phyloP scores from a whole-genome alignment of 2,329 filamentous ascomycete genomes.

The Rhynchosporium agropyri region DNA sequence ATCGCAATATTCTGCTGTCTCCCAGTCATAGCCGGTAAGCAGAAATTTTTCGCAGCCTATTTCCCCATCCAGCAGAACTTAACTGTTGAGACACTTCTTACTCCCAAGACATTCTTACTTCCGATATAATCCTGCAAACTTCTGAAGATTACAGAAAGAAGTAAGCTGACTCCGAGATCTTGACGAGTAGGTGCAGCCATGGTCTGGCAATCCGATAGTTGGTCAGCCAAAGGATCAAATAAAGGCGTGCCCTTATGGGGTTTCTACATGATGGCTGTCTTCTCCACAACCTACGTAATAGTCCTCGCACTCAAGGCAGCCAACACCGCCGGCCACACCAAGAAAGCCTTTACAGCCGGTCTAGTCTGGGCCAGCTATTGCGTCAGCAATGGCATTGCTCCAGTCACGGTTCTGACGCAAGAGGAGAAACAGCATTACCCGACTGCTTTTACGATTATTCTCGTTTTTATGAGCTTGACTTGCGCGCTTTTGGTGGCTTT shows the following conservation, averaged over 20 bases:
- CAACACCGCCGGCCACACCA: conserved; percentile 49
- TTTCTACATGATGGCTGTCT: conserved; percentile 43
- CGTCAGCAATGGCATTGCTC: conserved; percentile 43
- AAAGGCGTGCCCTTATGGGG: conserved; percentile 30
- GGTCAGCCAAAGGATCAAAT: neutral
- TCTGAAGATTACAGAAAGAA: too few species aligned
- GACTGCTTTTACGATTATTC: conserved; percentile 6
- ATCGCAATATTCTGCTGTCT: conserved; percentile 24
- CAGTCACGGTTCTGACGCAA: conserved; percentile 43
- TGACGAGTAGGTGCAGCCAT: neutral
- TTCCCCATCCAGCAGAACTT: too few species aligned
- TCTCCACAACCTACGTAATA: conserved; percentile 40
- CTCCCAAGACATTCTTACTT: too few species aligned
- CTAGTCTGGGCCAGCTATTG: conserved; percentile 47
- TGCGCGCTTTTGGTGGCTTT: neutral
- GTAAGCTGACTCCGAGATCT: too few species aligned
- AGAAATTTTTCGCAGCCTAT: too few species aligned
- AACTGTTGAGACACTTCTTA: too few species aligned
- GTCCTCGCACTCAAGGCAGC: conserved; percentile 41
- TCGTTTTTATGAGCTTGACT: conserved; percentile 10
- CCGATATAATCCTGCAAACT: too few species aligned
- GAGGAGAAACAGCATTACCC: conserved; percentile 12
- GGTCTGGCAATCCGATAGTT: conserved; percentile 14
- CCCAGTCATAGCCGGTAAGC: conserved; percentile 10
- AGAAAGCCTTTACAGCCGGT: conserved; percentile 48